These are phyloP conservation scores for Alisma plantagoaquatica DNA, from an alignment of 106 monocot species.

Conservation along the genomic window DNA sequence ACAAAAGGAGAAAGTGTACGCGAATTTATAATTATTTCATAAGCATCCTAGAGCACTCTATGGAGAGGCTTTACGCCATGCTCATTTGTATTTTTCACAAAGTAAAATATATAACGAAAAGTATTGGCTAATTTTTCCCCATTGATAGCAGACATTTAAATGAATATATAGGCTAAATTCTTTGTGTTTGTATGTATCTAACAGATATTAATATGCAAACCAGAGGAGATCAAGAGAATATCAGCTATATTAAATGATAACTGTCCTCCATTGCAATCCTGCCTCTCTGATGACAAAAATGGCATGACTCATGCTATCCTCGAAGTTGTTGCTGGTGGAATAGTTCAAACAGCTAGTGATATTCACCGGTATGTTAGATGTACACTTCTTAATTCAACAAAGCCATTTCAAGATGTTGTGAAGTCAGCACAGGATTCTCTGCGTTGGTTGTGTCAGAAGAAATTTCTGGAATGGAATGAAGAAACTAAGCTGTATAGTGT, in stretches of 20 bases:
- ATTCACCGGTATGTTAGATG: slow-evolving; percentile 96
- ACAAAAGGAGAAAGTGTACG: slow-evolving; percentile 96
- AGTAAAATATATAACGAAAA: no score
- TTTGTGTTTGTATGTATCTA: not conserved
- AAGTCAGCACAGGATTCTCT: slow-evolving; percentile 98
- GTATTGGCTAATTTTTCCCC: no score
- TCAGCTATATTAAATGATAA: slow-evolving; percentile 57
- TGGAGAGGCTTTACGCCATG: no score
- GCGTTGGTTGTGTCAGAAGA: slow-evolving; percentile 84
- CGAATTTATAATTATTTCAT: no score
- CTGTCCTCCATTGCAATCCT: slow-evolving; percentile 91
- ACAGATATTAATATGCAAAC: slow-evolving; percentile 87
- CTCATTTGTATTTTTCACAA: no score
- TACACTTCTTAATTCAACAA: slow-evolving; percentile 94
- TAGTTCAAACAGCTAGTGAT: slow-evolving; percentile 92
- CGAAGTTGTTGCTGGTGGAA: slow-evolving; percentile 98
- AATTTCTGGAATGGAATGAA: slow-evolving; percentile 93
- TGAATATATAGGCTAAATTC: not conserved
- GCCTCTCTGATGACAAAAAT: slow-evolving; percentile 98
- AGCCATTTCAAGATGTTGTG: slow-evolving; percentile 93
- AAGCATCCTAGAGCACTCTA: no score
- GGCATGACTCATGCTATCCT: slow-evolving; percentile 99
- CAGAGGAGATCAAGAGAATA: slow-evolving; percentile 69
- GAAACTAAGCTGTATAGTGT: slow-evolving; percentile 62
- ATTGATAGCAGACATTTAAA: no score